These are phyloP conservation scores for Russula olivacea DNA, from an alignment of 768 basidiomycete species.

Conservation along the genomic window DNA sequence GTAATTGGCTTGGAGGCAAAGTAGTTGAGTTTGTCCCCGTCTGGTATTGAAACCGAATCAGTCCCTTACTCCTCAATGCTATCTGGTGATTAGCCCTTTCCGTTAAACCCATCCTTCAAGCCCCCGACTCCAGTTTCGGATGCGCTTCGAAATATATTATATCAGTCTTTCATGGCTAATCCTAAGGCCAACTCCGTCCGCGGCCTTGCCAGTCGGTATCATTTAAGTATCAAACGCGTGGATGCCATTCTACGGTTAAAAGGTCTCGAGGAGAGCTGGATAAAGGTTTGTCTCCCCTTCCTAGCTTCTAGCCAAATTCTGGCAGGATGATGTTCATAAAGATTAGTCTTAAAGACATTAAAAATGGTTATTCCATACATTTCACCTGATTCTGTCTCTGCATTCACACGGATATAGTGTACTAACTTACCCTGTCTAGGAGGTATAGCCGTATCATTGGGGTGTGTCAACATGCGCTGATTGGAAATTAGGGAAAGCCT, in stretches of 20 bases:
- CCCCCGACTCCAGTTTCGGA: constrained; percentile 76
- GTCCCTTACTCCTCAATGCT: constrained; percentile 19
- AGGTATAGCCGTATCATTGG: constrained; percentile 11
- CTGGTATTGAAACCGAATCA: background rate
- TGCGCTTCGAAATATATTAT: constrained; percentile 49
- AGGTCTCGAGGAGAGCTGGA: constrained; percentile 64
- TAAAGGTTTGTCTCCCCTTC: constrained; percentile 49
- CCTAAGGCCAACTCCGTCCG: constrained; percentile 53
- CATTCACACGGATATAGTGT: background rate
- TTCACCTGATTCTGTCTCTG: constrained; percentile 26
- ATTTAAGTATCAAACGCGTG: constrained; percentile 70
- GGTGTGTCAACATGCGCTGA: constrained; percentile 13
- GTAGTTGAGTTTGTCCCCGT: constrained; percentile 43
- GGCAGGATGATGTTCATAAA: constrained; percentile 48
- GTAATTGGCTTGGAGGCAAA: constrained; percentile 57
- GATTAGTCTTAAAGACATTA: constrained; percentile 94
- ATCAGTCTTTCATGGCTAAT: constrained; percentile 52
- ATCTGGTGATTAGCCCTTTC: constrained; percentile 60
- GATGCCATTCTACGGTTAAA: constrained; percentile 82
- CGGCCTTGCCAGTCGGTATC: constrained; percentile 52
- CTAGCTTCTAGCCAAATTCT: constrained; percentile 17
- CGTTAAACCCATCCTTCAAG: constrained; percentile 76
- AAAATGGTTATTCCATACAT: constrained; percentile 57
- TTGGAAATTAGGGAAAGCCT: constrained; percentile 43
- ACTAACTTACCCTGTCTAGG: constrained; percentile 28